Percentiles rank a stretch among this genome's conserved stretches.
Evolutionary conservation across 2,329 filamentous ascomycete species (phyloP).

Genomic region (Xylaria sp.): DNA sequence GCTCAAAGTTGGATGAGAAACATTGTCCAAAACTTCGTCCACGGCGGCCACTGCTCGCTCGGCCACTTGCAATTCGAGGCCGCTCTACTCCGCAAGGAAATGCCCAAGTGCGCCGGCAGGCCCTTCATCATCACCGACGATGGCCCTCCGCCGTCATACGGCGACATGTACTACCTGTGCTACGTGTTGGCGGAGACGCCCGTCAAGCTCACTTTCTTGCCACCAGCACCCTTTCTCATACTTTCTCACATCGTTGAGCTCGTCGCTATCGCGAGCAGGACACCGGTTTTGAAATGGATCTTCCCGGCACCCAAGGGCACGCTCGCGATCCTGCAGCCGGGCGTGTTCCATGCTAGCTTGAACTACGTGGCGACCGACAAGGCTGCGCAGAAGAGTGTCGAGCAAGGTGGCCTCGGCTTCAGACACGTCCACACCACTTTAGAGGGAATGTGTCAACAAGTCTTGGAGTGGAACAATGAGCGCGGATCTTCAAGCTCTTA

Average conservation of each 20-base stretch:
- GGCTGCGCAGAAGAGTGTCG: constrained; percentile 44
- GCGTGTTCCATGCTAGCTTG: constrained; percentile 44
- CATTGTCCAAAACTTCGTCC: constrained; percentile 56
- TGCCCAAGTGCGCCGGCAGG: constrained; percentile 49
- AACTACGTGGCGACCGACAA: constrained; percentile 47
- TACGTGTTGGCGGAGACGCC: constrained; percentile 39
- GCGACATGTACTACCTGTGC: constrained; percentile 48
- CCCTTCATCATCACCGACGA: constrained; percentile 58
- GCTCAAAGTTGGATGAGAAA: constrained; percentile 51
- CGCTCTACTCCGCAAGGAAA: constrained; percentile 49
- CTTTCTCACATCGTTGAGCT: constrained; percentile 47
- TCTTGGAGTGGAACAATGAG: constrained; percentile 49
- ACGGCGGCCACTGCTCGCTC: constrained; percentile 58
- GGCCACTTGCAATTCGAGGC: constrained; percentile 60
- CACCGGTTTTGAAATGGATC: constrained; percentile 34
- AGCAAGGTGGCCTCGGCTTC: constrained; percentile 52
- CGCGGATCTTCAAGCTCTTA: constrained; percentile 24
- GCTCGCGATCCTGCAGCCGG: constrained; percentile 49
- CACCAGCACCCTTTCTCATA: constrained; percentile 46
- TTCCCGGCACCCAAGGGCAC: constrained; percentile 40
- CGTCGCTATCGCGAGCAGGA: constrained; percentile 41
- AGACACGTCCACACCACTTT: constrained; percentile 44
- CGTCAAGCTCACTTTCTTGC: constrained; percentile 42
- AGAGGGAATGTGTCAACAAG: constrained; percentile 49
- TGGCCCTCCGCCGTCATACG: constrained; percentile 50